phyloP scores from a whole-genome alignment of 2,329 filamentous ascomycete genomes.

The Xylariaceae sp. region DNA sequence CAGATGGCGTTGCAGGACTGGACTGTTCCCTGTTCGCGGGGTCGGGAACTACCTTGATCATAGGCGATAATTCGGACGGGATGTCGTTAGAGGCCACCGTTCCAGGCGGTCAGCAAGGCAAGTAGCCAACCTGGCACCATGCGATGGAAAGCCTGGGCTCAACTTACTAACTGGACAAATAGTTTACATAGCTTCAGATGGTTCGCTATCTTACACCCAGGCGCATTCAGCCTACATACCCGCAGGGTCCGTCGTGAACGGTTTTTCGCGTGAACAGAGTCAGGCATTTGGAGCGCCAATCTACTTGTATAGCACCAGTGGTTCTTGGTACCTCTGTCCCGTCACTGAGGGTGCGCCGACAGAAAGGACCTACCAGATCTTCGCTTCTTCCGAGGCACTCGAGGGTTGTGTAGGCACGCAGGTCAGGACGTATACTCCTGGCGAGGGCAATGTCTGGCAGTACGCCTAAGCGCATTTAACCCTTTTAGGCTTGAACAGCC shows the following conservation, averaged over 20 bases:
- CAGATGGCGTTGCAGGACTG: constrained; percentile 17
- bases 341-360: constrained; percentile 28
- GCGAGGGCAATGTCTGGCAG: constrained; percentile 10
- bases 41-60: constrained; percentile 27
- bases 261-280: constrained; percentile 25
- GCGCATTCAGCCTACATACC: constrained; percentile 32
- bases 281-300: constrained; percentile 19
- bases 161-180: not conserved
- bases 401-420: constrained; percentile 6
- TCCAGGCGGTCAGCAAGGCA: constrained; percentile 36
- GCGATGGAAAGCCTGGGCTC: not conserved
- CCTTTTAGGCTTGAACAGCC: not conserved
- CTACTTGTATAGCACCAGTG: constrained; percentile 13
- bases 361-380: constrained; percentile 34
- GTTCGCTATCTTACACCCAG: constrained; percentile 33
- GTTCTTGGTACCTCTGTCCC: constrained; percentile 23
- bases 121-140: not conserved
- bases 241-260: constrained; percentile 21
- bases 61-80: constrained; percentile 20
- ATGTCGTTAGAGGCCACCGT: constrained; percentile 29
- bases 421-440: constrained; percentile 11
- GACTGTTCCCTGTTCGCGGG: constrained; percentile 30
- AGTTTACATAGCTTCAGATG: constrained; percentile 35
- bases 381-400: not conserved
- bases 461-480: constrained; percentile 4